phyloP scores from a whole-genome alignment of 1,139 yeast species.

The Hyphopichia burtonii region DNA sequence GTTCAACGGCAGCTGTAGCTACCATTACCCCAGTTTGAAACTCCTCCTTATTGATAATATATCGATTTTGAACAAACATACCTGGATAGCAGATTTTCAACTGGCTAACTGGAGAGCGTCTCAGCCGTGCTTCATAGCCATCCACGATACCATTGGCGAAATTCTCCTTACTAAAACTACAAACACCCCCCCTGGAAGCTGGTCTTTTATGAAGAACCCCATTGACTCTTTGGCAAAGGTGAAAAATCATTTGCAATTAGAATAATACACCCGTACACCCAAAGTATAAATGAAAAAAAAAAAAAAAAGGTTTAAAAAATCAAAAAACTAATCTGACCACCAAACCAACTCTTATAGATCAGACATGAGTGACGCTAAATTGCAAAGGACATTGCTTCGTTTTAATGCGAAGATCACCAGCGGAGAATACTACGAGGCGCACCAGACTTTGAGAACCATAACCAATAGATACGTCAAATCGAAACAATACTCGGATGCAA shows the following conservation, averaged over 20 bases:
- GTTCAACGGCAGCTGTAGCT: slow-evolving; percentile 9
- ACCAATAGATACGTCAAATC: slow-evolving; percentile 78
- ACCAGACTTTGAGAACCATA: slow-evolving; percentile 86
- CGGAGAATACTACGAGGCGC: slow-evolving; percentile 90
- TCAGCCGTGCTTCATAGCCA: slow-evolving; percentile 12
- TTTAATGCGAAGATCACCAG: slow-evolving; percentile 67
- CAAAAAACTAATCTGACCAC: neutral
- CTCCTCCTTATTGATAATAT: slow-evolving; percentile 19
- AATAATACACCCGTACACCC: slow-evolving; percentile 1
- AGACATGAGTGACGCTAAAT: slow-evolving; percentile 39
- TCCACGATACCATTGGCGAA: slow-evolving; percentile 15
- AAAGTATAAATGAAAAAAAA: too few species aligned
- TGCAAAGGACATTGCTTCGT: slow-evolving; percentile 59
- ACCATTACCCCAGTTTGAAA: slow-evolving; percentile 13
- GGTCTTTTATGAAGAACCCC: slow-evolving; percentile 1
- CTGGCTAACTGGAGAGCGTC: slow-evolving; percentile 5
- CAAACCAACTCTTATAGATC: neutral
- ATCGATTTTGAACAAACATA: slow-evolving; percentile 11
- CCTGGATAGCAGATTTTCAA: slow-evolving; percentile 18
- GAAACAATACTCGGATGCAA: slow-evolving; percentile 66
- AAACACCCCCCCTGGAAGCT: neutral
- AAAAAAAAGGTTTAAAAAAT: neutral
- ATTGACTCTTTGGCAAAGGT: neutral
- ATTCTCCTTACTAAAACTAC: slow-evolving; percentile 10
- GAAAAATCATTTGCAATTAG: neutral